Base-by-base conservation (phyloP, 148 eudicot species). In the Diospyros lotus region DNA sequence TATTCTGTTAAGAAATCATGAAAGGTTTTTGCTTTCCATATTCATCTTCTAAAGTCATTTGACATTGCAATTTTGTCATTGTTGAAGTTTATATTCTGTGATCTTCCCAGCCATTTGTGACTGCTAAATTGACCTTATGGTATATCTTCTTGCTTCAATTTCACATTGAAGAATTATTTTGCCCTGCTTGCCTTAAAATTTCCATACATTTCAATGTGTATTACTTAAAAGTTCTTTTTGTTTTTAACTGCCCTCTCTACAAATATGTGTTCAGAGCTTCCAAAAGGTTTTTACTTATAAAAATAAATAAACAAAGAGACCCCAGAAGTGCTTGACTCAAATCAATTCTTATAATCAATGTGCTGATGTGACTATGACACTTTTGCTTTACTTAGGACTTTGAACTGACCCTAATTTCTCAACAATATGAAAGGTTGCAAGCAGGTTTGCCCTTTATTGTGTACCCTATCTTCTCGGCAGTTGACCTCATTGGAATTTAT, bases 401-500 rank as follows among this genome's bases (percentile, higher is more conserved):
- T 46, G 28, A 48, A 55, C 74, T 78, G 40, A 72, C 52, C 28
- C 79, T 78, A 72, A 76, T 69, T 71, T 78, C 45, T 75, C 15
- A 54, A 41, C 69, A 68, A 54, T 81, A 68, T 71, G 59, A 65
- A 77, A 94, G 98, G 79, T 83, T 89, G 86, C 93, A 86, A 81
- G 89, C 88, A 83, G 91, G 85, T 81, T 86, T 94, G 82, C 94
- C 96, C 14, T 92, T 92, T 81, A 77, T 88, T 52, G 85, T 92
- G 58, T 94, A 92, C 73, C 98, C 96, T 56, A 73, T 94, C 80
- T 90, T 94, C 87, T 84, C 94, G 10, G 90, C 86, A 44, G 58
- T 92, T 77, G 98, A 94, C 79, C 88, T 94, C 12, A 80, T 79
- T 75, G 98, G 98, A 69, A 94, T 94, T 71, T 90, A 94, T 83